Evolutionary conservation across 306 rosid species (phyloP), one percentile per base, ranked within the genome.

Genomic region (Fragaria ananassa): DNA sequence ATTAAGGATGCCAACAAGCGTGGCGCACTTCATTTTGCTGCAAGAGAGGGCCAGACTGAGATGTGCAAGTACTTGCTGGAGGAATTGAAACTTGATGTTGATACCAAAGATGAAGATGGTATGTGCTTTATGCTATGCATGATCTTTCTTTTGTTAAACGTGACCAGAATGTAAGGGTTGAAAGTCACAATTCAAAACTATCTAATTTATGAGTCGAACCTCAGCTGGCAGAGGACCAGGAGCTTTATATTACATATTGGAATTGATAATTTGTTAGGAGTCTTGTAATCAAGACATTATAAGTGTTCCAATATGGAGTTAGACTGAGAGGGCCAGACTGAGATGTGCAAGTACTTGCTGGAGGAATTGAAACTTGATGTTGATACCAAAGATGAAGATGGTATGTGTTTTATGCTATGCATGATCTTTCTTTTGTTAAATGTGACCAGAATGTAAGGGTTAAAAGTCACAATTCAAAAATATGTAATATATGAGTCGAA

Each of bases 21-120:
- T 53, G 97, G 97, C 11, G 99, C 99, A 5, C 87, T 95, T 37
- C 99, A 92, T 79, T 95, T 95, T 62, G 97, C 99, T 0, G 93
- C 99, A 3, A 88, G 88, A 2, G 97, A 92, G 76, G 98, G 98
- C 56, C 86, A 92, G 76, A 91, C 91, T 31, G 91, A 91, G 71
- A 85, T 95, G 66, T 91, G 98, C 81, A 79, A 83, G 23, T 92
- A 89, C 78, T 87, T 96, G 73, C 50, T 96, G 34, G 85, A 84
- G 79, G 93, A 92, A 10, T 83, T 96, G 89, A 96, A 96, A 72
- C 92, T 96, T 21, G 78, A 79, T 25, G 91, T 88, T 2, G 93
- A 96, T 85, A 79, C 91, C 1, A 87, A 72, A 79, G 99, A 96
- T n/a, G 99, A 96, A 68, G 99, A 96, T 57, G 98, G 99, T 82